A percentile compares a stretch with the other conserved stretches of the same genome.
Conservation (phyloP, 176 grass and related monocot genomes). For the Otatea glauca region DNA sequence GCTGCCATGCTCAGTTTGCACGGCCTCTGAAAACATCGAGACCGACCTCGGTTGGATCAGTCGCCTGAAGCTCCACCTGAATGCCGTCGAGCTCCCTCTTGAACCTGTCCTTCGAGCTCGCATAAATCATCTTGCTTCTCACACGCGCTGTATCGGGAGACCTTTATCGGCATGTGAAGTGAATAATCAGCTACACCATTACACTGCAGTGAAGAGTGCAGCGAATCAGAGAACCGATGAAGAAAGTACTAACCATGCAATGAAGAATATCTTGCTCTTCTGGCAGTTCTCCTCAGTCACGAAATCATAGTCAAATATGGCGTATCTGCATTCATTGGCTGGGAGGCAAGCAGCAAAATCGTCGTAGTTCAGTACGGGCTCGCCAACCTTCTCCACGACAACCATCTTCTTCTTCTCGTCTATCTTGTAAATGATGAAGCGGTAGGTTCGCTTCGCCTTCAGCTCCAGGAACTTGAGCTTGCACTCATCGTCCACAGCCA, state of each 20-base stretch:
- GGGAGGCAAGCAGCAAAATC: constrained; percentile 61
- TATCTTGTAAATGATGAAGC: too few species aligned
- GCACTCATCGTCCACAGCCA: too few species aligned
- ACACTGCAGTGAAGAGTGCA: not conserved
- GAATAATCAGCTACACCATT: not conserved
- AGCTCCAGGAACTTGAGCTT: too few species aligned
- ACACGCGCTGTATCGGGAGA: constrained; percentile 52
- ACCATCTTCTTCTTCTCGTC: constrained; percentile 48
- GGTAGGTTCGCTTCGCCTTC: too few species aligned
- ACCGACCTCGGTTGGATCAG: constrained; percentile 44
- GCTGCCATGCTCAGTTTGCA: constrained; percentile 36
- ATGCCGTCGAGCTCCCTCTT: constrained; percentile 63
- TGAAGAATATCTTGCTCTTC: constrained; percentile 67
- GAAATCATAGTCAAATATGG: constrained; percentile 70
- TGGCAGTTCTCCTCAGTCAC: constrained; percentile 63
- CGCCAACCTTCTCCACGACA: constrained; percentile 59
- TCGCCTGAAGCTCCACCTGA: constrained; percentile 60
- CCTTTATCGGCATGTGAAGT: constrained; percentile 3
- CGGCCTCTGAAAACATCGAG: constrained; percentile 56
- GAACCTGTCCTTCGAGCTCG: constrained; percentile 64
- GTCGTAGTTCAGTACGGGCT: constrained; percentile 45
- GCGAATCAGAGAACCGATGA: not conserved
- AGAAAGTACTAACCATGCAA: constrained; percentile 38
- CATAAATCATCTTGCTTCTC: constrained; percentile 64
- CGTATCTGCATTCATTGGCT: constrained; percentile 62